Base-by-base conservation (phyloP, 768 basidiomycete genomes). In the Myochromella boudieri region DNA sequence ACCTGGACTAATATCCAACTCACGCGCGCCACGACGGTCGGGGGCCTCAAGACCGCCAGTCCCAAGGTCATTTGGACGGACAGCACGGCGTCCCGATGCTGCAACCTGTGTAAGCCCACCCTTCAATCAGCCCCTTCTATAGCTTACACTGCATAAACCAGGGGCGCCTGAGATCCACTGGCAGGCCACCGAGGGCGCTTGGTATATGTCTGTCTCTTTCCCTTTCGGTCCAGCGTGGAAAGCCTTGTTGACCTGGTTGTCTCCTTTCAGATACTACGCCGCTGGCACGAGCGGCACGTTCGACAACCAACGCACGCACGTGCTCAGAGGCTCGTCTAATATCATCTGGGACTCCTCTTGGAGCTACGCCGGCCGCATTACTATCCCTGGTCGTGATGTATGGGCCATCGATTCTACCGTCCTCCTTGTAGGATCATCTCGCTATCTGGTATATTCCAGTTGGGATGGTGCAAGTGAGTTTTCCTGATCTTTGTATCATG, bases 371-470 rank as follows among this genome's bases (percentile, higher is more conserved):
- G 62, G 54, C 2, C 64, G 66, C 18, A 62, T 68, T 25, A 54
- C 40, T 5, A 64, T 66, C 15, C 66, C 65, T 3, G 62, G 62
- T 41, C 53, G 66, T 8, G 67, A 69, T 43, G 66, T 66, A 5
- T 66, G 65, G 68, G 58, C 62, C 11, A 68, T 69, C 36, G 67
- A 69, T 40, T 61, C 59, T 6, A 69, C 64, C 6, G 53, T 68
- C 1, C 48, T 67, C 14, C 46, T 65, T 14, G 15, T 60, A 12
- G 56, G 57, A 9, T 28, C 53, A 1, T 59, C 50, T 8, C 45
- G 51, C 5, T 69, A 69, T 33, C 48, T 68, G 8, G 64, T 69
- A 1, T 67, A 66, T 40, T 67, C 65, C 3, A 61, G 59, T 31
- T 68, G 60, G 60, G 65, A 68, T 46, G 65, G 66, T 7, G 51